These are phyloP conservation scores for Exophiala calicioides DNA, from an alignment of 2,329 filamentous ascomycete species.

Conservation along the genomic window DNA sequence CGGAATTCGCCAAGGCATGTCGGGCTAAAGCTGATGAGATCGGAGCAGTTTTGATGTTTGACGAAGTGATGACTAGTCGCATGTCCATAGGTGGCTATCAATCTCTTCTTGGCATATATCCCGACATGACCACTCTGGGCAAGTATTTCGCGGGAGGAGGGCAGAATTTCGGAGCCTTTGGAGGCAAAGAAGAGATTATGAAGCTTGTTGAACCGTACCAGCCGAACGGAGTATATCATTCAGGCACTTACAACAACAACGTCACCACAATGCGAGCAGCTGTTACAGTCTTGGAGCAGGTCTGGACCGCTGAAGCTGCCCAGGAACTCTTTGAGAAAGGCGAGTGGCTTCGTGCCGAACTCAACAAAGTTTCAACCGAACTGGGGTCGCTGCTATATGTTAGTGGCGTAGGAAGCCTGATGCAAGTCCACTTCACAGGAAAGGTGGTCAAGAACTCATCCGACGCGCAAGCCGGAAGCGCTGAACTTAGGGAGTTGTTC, in stretches of 20 bases:
- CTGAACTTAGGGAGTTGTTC: conserved; percentile 6
- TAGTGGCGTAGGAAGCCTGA: conserved; percentile 3
- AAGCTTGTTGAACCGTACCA: not conserved
- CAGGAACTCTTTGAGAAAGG: conserved; percentile 5
- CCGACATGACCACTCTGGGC: conserved; percentile 65
- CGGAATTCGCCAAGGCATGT: not conserved
- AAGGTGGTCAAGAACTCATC: not conserved
- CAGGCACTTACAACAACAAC: conserved; percentile 14
- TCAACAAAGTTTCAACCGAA: not conserved
- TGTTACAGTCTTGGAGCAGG: conserved; percentile 1
- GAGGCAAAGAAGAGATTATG: conserved; percentile 62
- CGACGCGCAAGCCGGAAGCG: not conserved
- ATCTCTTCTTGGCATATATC: conserved; percentile 41
- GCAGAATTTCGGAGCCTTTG: conserved; percentile 67
- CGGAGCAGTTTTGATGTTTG: conserved; percentile 3
- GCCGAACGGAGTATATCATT: not conserved
- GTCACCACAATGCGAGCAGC: conserved; percentile 7
- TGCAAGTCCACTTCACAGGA: conserved; percentile 3
- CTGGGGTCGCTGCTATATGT: not conserved
- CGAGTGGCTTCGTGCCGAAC: not conserved
- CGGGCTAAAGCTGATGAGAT: not conserved
- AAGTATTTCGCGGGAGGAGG: conserved; percentile 69
- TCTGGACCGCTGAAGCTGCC: conserved; percentile 1
- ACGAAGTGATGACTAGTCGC: conserved; percentile 44
- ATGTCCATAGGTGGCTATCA: conserved; percentile 55